These are phyloP conservation scores for Dictyostelium intermedium DNA, from an alignment of 78 protist genomes.

Conservation along the genomic window DNA sequence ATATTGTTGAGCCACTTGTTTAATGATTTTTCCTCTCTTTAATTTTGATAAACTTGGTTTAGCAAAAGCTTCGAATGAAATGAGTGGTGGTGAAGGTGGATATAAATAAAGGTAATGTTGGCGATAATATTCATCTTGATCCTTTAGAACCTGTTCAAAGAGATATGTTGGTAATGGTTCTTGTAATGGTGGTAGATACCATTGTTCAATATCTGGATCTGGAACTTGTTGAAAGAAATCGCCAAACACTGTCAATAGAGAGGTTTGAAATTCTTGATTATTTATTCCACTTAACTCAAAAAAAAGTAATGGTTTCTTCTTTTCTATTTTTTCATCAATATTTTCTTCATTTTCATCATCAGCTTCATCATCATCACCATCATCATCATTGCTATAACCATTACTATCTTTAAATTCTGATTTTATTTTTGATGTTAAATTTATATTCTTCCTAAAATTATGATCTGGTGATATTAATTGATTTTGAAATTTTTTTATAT, in stretches of 20 bases:
- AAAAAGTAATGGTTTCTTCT: conserved; percentile 37
- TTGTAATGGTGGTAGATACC: conserved; percentile 72
- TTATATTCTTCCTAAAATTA: not conserved
- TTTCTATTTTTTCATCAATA: not conserved
- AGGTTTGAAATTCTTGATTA: conserved; percentile 61
- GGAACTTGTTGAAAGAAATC: conserved; percentile 61
- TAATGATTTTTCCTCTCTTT: conserved; percentile 64
- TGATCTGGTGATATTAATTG: not conserved
- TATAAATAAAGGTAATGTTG: conserved; percentile 71
- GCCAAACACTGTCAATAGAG: conserved; percentile 46
- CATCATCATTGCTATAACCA: not conserved
- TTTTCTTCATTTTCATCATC: not conserved
- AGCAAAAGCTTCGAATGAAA: conserved; percentile 62
- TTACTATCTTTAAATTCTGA: not conserved
- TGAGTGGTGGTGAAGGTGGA: conserved; percentile 75
- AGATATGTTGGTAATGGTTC: conserved; percentile 57
- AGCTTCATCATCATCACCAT: not conserved
- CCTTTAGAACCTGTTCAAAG: conserved; percentile 56
- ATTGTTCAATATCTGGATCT: conserved; percentile 48
- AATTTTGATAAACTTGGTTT: conserved; percentile 50
- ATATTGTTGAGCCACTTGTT: conserved; percentile 53
- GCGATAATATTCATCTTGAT: conserved; percentile 69
- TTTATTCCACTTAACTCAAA: conserved; percentile 71
- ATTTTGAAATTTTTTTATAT: not conserved
- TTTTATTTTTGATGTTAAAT: not conserved